Evolutionary conservation across 2,329 filamentous ascomycete species (phyloP), one percentile per base, ranked within the genome.

Genomic region (Pseudogymnoascus sp.): DNA sequence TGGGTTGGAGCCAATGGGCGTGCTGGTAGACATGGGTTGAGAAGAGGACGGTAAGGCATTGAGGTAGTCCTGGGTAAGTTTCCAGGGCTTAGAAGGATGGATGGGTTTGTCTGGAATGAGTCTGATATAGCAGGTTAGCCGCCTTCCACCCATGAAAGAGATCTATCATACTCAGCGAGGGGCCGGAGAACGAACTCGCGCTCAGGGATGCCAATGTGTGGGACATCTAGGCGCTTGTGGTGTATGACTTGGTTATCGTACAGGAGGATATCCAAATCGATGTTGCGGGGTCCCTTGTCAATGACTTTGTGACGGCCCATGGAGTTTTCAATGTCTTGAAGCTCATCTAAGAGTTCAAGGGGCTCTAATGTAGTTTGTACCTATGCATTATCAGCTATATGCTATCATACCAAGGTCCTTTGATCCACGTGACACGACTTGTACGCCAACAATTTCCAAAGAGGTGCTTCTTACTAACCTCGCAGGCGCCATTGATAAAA

Each of bases 141-240:
- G 12, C 3, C 9, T 25, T 38, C 12, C 6, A 32, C 16, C 9
- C 47, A 32, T 14, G 3, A 3, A 16, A 30, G 6, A 25, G 8
- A 14, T 34, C 58, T 2, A 18, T 68, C 81, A 69, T 76, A 90
- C 87, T 95, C 88, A 70, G 87, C 87, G 16, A 97, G 78, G 22
- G 94, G 94, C 16, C 90, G 83, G 9, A 99, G 81, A 38, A 99
- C 94, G 72, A 99, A 99, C 73, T 96, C 92, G 58, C 94, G 83
- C 74, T 99, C 94, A 2, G 87, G 76, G 77, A 99, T 96, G 43
- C 90, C 80, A 32, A 84, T 79, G 72, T 99, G 94, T 9, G 94
- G 94, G 28, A 99, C 80, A 25, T 80, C 87, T n/a, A 99, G 82
- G 18, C 91, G 84, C 41, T 88, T 82, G 65, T 90, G 81, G 39